Conservation (phyloP, 306 rosid genomes). For the Ammopiptanthus mongolicus region DNA sequence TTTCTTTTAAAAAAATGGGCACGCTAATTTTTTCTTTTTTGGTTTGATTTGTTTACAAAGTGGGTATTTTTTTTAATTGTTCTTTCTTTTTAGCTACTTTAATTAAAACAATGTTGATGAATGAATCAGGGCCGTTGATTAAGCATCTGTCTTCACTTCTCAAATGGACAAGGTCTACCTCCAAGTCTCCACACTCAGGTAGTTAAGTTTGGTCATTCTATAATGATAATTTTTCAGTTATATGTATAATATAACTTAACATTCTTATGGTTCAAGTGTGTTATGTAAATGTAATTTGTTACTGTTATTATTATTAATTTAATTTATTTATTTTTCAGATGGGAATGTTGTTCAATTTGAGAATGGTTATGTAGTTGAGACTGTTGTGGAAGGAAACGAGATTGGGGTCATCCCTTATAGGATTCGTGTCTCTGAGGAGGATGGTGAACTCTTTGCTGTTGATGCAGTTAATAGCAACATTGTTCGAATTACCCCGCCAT, state of each 20-base stretch:
- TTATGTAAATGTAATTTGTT: not conserved
- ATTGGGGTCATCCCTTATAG: constrained; percentile 82
- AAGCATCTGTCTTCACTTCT: constrained; percentile 69
- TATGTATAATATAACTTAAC: not conserved
- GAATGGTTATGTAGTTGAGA: constrained; percentile 93
- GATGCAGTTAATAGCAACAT: constrained; percentile 84
- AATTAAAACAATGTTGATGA: constrained; percentile 15
- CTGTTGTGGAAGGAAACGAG: constrained; percentile 80
- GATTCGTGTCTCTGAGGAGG: constrained; percentile 80
- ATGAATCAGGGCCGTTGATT: constrained; percentile 67
- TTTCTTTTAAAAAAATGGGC: not conserved
- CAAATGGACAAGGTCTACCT: constrained; percentile 80
- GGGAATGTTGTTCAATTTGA: constrained; percentile 85
- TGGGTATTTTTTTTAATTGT: not conserved
- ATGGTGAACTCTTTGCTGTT: constrained; percentile 83
- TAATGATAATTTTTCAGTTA: not conserved
- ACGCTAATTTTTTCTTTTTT: not conserved
- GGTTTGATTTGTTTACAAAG: too few relatives aligned
- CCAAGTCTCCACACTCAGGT: constrained; percentile 80
- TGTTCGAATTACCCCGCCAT: constrained; percentile 78
- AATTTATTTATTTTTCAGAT: constrained; percentile 46
- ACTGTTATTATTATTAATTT: not conserved
- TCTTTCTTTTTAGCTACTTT: not conserved
- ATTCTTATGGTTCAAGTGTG: not conserved
- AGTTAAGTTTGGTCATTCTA: constrained; percentile 1